A percentile compares a stretch with the other conserved stretches of the same genome.
These are phyloP conservation scores for Luvunga scandens DNA, from an alignment of 345 rosid genomes.

Conservation along the genomic window DNA sequence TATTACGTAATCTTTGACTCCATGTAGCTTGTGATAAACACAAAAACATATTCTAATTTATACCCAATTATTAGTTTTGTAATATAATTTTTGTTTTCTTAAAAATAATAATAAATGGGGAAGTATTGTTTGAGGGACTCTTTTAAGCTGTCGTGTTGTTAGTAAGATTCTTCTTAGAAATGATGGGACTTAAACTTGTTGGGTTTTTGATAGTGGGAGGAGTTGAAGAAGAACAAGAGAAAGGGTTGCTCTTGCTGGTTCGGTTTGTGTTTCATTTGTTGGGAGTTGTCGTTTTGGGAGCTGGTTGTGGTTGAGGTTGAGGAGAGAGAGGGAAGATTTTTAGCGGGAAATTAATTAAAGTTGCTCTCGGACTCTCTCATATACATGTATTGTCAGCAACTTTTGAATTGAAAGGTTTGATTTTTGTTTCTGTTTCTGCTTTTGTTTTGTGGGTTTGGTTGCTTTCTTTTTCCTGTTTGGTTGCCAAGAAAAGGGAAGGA, in stretches of 20 bases:
- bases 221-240: background rate
- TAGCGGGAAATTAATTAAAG: conserved; percentile 46
- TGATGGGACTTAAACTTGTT: conserved; percentile 23
- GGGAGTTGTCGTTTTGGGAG: background rate
- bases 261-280: background rate
- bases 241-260: background rate
- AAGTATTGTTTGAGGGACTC: conserved; percentile 26
- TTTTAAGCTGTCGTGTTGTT: conserved; percentile 44
- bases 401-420: conserved; percentile 25
- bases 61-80: background rate
- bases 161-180: conserved; percentile 34
- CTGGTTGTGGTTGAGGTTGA: conserved; percentile 6
- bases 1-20: conserved; percentile 32
- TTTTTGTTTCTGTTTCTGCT: background rate
- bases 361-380: background rate
- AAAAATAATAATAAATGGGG: background rate
- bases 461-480: conserved; percentile 16
- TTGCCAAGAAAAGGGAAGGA: conserved; percentile 17
- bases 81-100: background rate
- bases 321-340: conserved; percentile 5
- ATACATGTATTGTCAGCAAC: conserved; percentile 7
- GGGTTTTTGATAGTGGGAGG: background rate
- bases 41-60: background rate
- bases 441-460: background rate
- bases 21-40: conserved; percentile 30